Conservation (phyloP, 2,329 filamentous ascomycete species). For the Sphaerulina musiva region DNA sequence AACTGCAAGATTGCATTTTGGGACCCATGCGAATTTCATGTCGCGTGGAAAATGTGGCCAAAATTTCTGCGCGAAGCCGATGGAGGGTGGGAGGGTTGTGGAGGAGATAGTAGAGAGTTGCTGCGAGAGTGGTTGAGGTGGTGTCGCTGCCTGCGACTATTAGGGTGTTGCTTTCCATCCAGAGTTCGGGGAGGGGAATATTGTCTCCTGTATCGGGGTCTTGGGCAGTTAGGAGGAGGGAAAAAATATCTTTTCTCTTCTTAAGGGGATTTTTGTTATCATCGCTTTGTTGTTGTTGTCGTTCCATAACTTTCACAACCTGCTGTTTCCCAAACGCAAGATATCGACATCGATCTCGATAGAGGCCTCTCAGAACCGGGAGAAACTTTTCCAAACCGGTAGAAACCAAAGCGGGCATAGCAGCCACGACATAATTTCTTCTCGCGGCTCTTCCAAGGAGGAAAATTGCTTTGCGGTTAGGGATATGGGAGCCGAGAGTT, state of each 20-base stretch:
- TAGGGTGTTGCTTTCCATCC: slow-evolving; percentile 45
- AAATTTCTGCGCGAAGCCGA: slow-evolving; percentile 33
- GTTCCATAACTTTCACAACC: slow-evolving; percentile 25
- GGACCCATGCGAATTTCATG: slow-evolving; percentile 29
- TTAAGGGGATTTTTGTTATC: not conserved
- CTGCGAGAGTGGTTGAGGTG: slow-evolving; percentile 35
- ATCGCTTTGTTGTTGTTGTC: slow-evolving; percentile 19
- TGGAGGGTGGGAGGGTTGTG: slow-evolving; percentile 35
- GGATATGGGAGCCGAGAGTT: slow-evolving; percentile 21
- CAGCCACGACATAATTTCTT: slow-evolving; percentile 39
- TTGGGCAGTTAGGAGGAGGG: slow-evolving; percentile 22
- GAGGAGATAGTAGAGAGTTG: slow-evolving; percentile 42
- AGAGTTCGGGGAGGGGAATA: slow-evolving; percentile 39
- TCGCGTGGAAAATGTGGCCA: slow-evolving; percentile 32
- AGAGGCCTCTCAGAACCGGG: slow-evolving; percentile 22
- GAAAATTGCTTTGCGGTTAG: slow-evolving; percentile 37
- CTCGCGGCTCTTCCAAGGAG: slow-evolving; percentile 42
- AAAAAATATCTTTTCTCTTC: slow-evolving; percentile 26
- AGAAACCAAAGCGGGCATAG: slow-evolving; percentile 25
- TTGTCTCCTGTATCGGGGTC: slow-evolving; percentile 38
- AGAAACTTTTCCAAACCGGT: slow-evolving; percentile 23
- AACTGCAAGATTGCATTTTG: slow-evolving; percentile 34
- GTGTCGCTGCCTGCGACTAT: slow-evolving; percentile 46
- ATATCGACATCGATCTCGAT: slow-evolving; percentile 24
- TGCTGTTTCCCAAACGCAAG: slow-evolving; percentile 28